Conservation (phyloP, 2,329 filamentous ascomycete genomes). For the Thelonectria olida region DNA sequence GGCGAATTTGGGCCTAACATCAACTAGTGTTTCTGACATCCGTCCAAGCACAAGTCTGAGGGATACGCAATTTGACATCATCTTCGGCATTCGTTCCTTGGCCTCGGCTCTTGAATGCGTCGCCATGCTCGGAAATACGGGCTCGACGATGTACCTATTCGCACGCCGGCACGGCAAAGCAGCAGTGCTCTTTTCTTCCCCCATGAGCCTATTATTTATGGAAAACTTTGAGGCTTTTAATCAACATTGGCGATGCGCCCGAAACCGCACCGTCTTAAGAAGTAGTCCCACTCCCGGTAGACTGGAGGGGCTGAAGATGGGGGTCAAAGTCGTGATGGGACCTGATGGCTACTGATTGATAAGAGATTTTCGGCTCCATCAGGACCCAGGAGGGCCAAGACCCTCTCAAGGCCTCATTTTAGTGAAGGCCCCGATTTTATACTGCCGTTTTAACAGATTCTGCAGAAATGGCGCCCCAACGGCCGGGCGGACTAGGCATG, state of each 20-base stretch:
- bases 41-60: too few relatives aligned
- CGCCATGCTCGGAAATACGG: background rate
- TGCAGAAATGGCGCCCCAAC: background rate
- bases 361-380: slow-evolving; percentile 24
- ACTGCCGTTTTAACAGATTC: background rate
- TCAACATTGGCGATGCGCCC: background rate
- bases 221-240: background rate
- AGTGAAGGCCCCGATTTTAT: background rate
- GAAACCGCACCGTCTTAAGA: background rate
- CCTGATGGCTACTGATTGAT: slow-evolving; percentile 37
- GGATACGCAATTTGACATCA: background rate
- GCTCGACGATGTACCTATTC: too few relatives aligned
- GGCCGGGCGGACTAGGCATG: background rate
- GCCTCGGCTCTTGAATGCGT: background rate
- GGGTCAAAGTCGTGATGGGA: slow-evolving; percentile 25
- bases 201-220: background rate
- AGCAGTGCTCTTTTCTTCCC: background rate
- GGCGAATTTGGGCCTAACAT: background rate
- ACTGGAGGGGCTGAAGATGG: slow-evolving; percentile 20
- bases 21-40: too few relatives aligned
- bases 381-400: background rate
- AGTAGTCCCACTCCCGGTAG: too few relatives aligned
- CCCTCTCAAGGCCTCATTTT: slow-evolving; percentile 8
- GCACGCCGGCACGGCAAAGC: too few relatives aligned
- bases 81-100: too few relatives aligned